These are phyloP conservation scores for Bolboschoenus planiculmis DNA, from an alignment of 176 grass and related monocot genomes.

Conservation along the genomic window DNA sequence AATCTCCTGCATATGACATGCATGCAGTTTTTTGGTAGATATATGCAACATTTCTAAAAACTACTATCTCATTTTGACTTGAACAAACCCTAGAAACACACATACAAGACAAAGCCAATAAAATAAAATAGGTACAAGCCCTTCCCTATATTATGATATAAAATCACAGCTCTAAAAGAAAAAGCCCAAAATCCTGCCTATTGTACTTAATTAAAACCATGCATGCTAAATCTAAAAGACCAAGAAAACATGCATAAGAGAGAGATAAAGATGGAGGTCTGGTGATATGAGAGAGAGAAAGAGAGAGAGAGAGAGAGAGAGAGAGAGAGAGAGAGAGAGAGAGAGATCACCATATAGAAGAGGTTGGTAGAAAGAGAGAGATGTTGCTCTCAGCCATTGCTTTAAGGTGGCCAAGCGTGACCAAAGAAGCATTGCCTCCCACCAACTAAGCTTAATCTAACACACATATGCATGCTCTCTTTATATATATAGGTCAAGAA, in stretches of 20 bases:
- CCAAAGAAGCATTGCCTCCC: constrained; percentile 53
- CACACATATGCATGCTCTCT: constrained; percentile 13
- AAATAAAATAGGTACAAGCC: background rate
- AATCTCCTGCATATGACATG: background rate
- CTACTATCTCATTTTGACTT: background rate
- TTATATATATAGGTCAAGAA: constrained; percentile 82
- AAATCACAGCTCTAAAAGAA: background rate
- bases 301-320: background rate
- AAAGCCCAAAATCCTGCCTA: constrained; percentile 2
- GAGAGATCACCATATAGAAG: constrained; percentile 35
- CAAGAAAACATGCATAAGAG: background rate
- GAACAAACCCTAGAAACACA: background rate
- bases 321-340: constrained; percentile 16
- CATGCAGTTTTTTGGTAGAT: background rate
- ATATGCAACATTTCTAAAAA: background rate
- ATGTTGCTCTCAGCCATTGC: constrained; percentile 43
- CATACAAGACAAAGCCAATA: background rate
- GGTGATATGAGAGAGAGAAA: background rate
- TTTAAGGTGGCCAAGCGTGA: constrained; percentile 43
- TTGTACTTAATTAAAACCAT: background rate
- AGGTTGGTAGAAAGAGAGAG: constrained; percentile 36
- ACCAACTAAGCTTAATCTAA: constrained; percentile 68
- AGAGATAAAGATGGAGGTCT: constrained; percentile 9
- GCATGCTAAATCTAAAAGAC: constrained; percentile 20
- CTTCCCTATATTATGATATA: background rate